These are phyloP conservation scores for Oemleria cerasiformis DNA, from an alignment of 306 rosid species.

Conservation along the genomic window DNA sequence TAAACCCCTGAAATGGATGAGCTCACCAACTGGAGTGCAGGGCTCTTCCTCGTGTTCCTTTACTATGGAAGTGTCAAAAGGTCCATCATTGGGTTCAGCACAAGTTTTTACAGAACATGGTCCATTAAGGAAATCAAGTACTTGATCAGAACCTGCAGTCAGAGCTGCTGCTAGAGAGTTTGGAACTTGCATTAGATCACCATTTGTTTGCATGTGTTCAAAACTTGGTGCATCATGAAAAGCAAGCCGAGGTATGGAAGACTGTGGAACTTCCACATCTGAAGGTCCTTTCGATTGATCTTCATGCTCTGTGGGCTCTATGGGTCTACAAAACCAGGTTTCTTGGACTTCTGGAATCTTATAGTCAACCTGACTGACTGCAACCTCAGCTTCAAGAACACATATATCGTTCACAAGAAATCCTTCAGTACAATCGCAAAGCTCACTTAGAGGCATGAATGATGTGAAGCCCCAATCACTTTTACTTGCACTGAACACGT, in stretches of 20 bases:
- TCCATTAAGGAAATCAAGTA: not conserved
- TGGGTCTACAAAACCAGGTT: not conserved
- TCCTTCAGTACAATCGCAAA: not conserved
- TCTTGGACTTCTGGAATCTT: not conserved
- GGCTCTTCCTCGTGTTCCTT: not conserved
- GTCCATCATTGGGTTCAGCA: not conserved
- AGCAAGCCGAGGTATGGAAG: not conserved
- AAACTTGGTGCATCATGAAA: not conserved
- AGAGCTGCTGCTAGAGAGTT: not conserved
- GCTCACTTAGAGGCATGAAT: slow-evolving; percentile 23
- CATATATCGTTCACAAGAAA: slow-evolving; percentile 15
- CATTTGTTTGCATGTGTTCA: not conserved
- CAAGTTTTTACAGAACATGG: not conserved
- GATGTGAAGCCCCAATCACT: slow-evolving; percentile 26
- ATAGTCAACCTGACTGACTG: slow-evolving; percentile 19
- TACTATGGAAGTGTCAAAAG: not conserved
- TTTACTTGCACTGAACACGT: slow-evolving; percentile 6
- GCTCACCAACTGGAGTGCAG: not conserved
- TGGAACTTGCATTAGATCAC: not conserved
- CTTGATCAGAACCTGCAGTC: not conserved
- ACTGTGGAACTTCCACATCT: not conserved
- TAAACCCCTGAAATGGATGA: not conserved
- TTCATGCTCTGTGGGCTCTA: not conserved
- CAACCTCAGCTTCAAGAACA: slow-evolving; percentile 24
- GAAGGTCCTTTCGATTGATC: not conserved